Conservation (phyloP, 148 eudicot genomes). For the Arctostaphylos glauca region DNA sequence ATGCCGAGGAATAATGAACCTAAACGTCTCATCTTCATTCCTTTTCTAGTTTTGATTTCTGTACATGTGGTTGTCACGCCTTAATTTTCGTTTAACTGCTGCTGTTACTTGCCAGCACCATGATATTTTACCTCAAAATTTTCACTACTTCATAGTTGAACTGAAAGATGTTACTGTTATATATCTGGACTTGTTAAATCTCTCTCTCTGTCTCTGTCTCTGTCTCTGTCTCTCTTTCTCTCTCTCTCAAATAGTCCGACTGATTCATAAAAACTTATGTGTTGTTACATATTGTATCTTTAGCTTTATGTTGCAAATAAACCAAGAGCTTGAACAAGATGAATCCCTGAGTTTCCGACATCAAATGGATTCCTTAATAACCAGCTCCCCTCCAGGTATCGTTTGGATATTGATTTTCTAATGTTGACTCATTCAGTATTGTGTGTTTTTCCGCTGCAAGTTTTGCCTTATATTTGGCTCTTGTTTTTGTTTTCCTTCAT, state of each 20-base stretch:
- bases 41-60: not conserved
- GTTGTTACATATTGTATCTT: constrained; percentile 12
- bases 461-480: not conserved
- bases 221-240: not conserved
- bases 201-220: not conserved
- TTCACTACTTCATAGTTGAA: not conserved
- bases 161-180: not conserved
- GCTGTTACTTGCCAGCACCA: not conserved
- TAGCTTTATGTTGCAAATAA: constrained; percentile 68
- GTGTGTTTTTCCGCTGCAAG: not conserved
- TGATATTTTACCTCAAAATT: not conserved
- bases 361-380: constrained; percentile 56
- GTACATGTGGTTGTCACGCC: not conserved
- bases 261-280: not conserved
- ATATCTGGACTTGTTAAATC: not conserved
- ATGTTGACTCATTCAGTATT: not conserved
- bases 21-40: not conserved
- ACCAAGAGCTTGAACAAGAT: constrained; percentile 74
- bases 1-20: not conserved
- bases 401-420: constrained; percentile 1
- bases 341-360: constrained; percentile 59
- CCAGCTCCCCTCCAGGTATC: constrained; percentile 77
- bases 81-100: not conserved
- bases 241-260: not conserved
- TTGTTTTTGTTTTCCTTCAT: not conserved